These are phyloP conservation scores for Kondoa malvinella DNA, from an alignment of 768 basidiomycete species.

Conservation along the genomic window DNA sequence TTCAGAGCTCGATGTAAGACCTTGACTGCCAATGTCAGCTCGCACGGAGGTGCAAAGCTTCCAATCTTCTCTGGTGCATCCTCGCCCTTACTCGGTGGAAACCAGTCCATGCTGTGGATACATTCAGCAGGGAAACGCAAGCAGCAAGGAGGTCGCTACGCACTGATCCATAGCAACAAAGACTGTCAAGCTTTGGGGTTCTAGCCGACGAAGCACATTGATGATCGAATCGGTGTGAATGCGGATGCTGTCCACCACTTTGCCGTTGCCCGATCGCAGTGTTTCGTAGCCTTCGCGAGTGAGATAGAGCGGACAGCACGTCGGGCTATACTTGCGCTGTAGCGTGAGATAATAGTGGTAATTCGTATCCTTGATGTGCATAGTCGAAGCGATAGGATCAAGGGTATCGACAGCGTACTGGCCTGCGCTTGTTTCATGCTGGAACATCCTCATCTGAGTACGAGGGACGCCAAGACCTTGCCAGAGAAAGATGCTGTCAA, in stretches of 20 bases:
- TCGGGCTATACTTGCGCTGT: constrained; percentile 42
- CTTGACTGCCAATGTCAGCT: constrained; percentile 21
- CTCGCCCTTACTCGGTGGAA: background rate
- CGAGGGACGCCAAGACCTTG: constrained; percentile 60
- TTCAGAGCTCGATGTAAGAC: constrained; percentile 30
- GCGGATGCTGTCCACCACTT: constrained; percentile 42
- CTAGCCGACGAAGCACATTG: constrained; percentile 30
- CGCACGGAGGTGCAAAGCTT: background rate
- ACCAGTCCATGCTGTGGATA: background rate
- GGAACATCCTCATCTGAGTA: constrained; percentile 40
- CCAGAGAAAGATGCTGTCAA: constrained; percentile 44
- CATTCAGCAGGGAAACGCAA: background rate
- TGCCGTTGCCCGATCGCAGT: constrained; percentile 39
- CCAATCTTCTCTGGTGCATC: background rate
- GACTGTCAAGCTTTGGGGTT: background rate
- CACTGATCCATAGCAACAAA: constrained; percentile 19
- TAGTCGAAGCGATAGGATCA: constrained; percentile 33
- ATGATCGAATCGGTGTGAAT: constrained; percentile 56
- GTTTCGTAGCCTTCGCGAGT: constrained; percentile 45
- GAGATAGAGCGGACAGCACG: constrained; percentile 47
- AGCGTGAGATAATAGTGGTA: constrained; percentile 45
- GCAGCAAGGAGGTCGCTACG: background rate
- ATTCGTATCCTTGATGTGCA: constrained; percentile 42
- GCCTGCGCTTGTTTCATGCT: constrained; percentile 16
- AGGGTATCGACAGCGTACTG: constrained; percentile 35